Base-by-base conservation (phyloP, 2,329 filamentous ascomycete genomes). In the Pseudogymnoascus sp. region DNA sequence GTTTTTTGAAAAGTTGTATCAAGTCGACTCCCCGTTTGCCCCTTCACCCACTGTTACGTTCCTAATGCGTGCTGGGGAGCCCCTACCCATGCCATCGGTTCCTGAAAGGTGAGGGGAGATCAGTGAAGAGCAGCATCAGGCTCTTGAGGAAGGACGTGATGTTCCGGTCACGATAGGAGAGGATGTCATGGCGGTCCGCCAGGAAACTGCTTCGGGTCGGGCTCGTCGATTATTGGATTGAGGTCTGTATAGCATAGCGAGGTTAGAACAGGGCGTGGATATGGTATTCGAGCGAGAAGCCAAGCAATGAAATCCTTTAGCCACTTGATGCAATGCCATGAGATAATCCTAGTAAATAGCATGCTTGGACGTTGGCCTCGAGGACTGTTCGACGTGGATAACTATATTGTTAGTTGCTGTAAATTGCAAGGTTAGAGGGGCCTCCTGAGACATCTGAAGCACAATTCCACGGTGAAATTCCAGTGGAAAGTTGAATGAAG, bases 1-100 rank as follows among this genome's bases (percentile, higher is more conserved):
- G 2, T 67, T 68, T 29, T 9, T 65, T 18, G 37, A 63, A 5
- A 66, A 64, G 48, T 35, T 68, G 1, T 64, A 63, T 25, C 27
- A 36, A 21, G 29, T 55, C 15, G 48, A 55, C 33, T 33, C 18
- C 29, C n/a, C 29, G 27, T 18, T 55, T 55, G 5, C 27, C 45
- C 12, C 13, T 2, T 29, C 25, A 3, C 3, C 12, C 13, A 8
- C 40, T 7, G 5, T 45, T 27, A 27, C n/a, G 40, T 27, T 13
- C 10, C 10, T 45, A 21, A 6, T 27, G 21, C 12, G 3, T 40
- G 15, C n/a, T 27, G 15, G 8, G 12, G 40, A 45, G 4, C 61
- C 7, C 36, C 61, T 12, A 39, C 61, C 13, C 29, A 63, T 31
- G 58, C 37, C n/a, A 27, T 35, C n/a, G 45, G 59, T n/a, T 13